Conservation (phyloP, 768 basidiomycete genomes). For the Collybiopsis confluens region DNA sequence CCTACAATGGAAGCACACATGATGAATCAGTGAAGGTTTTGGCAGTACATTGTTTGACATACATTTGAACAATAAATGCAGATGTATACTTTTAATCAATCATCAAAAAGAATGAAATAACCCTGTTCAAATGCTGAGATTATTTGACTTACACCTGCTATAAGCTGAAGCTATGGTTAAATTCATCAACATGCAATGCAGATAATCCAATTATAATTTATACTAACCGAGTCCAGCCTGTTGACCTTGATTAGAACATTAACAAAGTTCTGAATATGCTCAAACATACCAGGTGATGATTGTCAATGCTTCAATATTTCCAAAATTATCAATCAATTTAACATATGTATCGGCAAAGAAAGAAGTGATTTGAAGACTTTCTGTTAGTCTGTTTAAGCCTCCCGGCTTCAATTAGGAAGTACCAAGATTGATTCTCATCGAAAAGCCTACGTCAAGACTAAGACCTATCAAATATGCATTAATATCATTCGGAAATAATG, state of each 20-base stretch:
- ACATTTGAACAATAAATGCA: background rate
- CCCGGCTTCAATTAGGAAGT: background rate
- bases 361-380: slow-evolving; percentile 12
- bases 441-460: background rate
- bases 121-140: background rate
- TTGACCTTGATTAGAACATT: background rate
- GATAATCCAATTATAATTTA: background rate
- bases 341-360: slow-evolving; percentile 12
- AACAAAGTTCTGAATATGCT: background rate
- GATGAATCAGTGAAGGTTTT: background rate
- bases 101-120: background rate
- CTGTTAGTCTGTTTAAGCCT: background rate
- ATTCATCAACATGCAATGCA: background rate
- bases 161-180: background rate
- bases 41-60: background rate
- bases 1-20: no score
- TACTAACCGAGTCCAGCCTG: background rate
- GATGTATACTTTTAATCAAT: background rate
- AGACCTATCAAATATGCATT: background rate
- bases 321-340: slow-evolving; percentile 10
- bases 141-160: background rate
- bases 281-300: background rate
- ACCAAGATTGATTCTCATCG: background rate
- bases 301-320: background rate
- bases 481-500: background rate